phyloP scores from a whole-genome alignment of 2,329 filamentous ascomycete species.

The Ophiostoma piceae region DNA sequence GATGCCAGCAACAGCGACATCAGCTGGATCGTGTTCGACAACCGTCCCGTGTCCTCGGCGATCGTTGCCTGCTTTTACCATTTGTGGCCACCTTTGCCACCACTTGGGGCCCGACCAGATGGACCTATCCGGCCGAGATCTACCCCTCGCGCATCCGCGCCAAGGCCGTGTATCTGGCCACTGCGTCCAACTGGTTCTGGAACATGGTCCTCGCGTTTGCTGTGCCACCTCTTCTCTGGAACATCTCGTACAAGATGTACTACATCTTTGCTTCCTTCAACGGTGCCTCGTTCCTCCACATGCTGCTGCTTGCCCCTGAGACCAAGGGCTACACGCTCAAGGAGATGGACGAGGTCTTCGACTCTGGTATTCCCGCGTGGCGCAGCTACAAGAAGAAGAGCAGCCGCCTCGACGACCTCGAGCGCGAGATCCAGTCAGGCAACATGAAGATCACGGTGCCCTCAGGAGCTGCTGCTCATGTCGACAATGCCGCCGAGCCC shows the following conservation, averaged over 20 bases:
- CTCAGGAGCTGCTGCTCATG: neutral
- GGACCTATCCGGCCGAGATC: conserved; percentile 47
- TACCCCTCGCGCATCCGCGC: conserved; percentile 40
- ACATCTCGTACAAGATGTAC: conserved; percentile 50
- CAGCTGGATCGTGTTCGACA: conserved; percentile 52
- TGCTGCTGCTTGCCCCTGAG: conserved; percentile 58
- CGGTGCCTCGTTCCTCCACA: conserved; percentile 61
- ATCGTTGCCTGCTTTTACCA: conserved; percentile 65
- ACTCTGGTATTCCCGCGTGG: conserved; percentile 55
- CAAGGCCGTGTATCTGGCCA: conserved; percentile 43
- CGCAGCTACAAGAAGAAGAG: conserved; percentile 40
- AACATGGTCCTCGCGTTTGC: conserved; percentile 52
- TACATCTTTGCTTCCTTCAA: conserved; percentile 73
- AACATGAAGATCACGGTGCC: conserved; percentile 37
- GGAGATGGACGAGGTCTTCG: conserved; percentile 70
- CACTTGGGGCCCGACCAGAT: conserved; percentile 47
- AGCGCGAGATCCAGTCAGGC: conserved; percentile 45
- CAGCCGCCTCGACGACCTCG: conserved; percentile 44
- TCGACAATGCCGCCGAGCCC: neutral
- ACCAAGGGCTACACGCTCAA: conserved; percentile 70
- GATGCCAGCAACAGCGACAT: conserved; percentile 43
- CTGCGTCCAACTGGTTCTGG: conserved; percentile 41
- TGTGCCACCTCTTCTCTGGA: conserved; percentile 46
- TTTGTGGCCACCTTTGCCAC: conserved; percentile 64
- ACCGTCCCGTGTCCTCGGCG: conserved; percentile 51